Percentiles rank a stretch among this genome's conserved stretches.
Conservation (phyloP, 2,329 filamentous ascomycete species). For the Fusarium ambrosium region DNA sequence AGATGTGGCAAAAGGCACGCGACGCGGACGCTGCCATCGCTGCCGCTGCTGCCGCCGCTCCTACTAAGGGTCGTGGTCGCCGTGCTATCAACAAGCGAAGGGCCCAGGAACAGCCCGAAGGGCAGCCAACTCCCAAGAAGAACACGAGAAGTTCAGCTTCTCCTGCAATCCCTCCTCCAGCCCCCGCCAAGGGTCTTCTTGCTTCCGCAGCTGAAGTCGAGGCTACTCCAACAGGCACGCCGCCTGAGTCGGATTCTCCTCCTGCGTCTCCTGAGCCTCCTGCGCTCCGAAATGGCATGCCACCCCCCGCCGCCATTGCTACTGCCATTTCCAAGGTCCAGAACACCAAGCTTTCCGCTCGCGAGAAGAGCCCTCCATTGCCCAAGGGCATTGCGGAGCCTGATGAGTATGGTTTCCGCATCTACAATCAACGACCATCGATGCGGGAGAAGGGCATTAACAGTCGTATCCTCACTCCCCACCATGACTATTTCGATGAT, state of each 20-base stretch:
- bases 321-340: slow-evolving; percentile 44
- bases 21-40: slow-evolving; percentile 55
- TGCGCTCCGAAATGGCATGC: slow-evolving; percentile 45
- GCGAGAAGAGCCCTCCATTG: slow-evolving; percentile 55
- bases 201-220: slow-evolving; percentile 56
- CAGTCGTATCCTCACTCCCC: slow-evolving; percentile 65
- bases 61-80: slow-evolving; percentile 49
- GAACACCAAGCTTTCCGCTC: slow-evolving; percentile 48
- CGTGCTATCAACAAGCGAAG: slow-evolving; percentile 62
- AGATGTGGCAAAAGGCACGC: slow-evolving; percentile 56
- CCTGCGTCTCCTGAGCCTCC: slow-evolving; percentile 54
- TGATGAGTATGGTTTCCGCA: slow-evolving; percentile 66
- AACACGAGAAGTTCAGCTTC: slow-evolving; percentile 52
- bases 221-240: slow-evolving; percentile 52
- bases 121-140: slow-evolving; percentile 64
- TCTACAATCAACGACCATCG: slow-evolving; percentile 57
- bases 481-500: slow-evolving; percentile 62
- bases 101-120: slow-evolving; percentile 63
- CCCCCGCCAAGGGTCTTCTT: slow-evolving; percentile 56
- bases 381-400: slow-evolving; percentile 59
- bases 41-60: slow-evolving; percentile 44
- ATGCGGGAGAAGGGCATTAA: slow-evolving; percentile 61
- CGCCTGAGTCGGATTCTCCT: slow-evolving; percentile 53
- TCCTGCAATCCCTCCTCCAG: slow-evolving; percentile 42
- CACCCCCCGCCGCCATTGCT: slow-evolving; percentile 14